Conservation (phyloP, 352 stramenopile genomes). For the Blastocystis hominis region DNA sequence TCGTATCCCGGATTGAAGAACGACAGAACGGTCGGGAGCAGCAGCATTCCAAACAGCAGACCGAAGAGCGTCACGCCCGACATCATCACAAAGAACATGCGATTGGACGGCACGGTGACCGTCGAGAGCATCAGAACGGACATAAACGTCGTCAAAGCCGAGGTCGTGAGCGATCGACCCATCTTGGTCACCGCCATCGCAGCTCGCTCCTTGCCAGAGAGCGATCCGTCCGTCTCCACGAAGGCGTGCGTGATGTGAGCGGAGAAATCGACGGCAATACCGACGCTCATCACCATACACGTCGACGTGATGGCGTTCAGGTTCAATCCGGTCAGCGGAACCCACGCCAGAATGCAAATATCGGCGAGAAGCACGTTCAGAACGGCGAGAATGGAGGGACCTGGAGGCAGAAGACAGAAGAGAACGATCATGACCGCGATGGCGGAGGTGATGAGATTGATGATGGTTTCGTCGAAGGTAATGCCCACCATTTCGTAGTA, state of each 20-base stretch:
- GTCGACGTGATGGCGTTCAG: constrained; percentile 51
- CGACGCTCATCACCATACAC: constrained; percentile 55
- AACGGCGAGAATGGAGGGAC: constrained; percentile 15
- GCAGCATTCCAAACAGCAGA: constrained; percentile 33
- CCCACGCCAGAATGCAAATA: constrained; percentile 46
- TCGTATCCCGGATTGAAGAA: constrained; percentile 40
- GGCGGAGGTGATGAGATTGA: constrained; percentile 35
- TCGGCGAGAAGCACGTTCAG: constrained; percentile 12
- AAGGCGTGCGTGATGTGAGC: constrained; percentile 59
- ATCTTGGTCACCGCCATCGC: background rate
- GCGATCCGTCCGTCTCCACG: constrained; percentile 21
- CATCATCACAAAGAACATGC: constrained; percentile 55
- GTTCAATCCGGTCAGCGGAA: constrained; percentile 18
- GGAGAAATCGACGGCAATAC: constrained; percentile 56
- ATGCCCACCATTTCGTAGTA: constrained; percentile 57
- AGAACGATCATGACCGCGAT: constrained; percentile 42
- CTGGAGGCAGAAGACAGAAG: background rate
- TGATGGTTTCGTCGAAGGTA: constrained; percentile 46
- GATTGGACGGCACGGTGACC: constrained; percentile 32
- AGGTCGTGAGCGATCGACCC: constrained; percentile 47
- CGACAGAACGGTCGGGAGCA: constrained; percentile 14
- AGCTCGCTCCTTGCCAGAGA: background rate
- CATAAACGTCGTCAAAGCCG: constrained; percentile 34
- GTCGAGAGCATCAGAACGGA: constrained; percentile 32
- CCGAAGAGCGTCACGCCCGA: constrained; percentile 31